A percentile compares a stretch with the other conserved stretches of the same genome.
These are phyloP conservation scores for Rhizopogon roseolus DNA, from an alignment of 768 basidiomycete species.

Conservation along the genomic window DNA sequence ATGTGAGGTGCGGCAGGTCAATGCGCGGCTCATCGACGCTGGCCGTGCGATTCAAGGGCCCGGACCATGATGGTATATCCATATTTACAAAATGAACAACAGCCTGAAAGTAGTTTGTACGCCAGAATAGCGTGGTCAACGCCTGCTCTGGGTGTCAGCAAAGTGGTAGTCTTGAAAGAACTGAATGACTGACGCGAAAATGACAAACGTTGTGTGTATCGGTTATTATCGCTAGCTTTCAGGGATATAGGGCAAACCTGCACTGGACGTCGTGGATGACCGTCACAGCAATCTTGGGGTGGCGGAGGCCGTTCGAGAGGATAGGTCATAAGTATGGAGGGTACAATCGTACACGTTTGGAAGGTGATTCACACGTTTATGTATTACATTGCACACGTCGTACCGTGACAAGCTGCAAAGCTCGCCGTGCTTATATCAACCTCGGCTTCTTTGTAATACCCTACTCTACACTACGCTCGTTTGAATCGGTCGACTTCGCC, in stretches of 20 bases:
- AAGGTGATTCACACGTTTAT: conserved; percentile 18
- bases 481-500: not conserved
- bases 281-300: not conserved
- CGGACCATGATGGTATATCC: conserved; percentile 7
- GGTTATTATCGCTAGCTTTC: not conserved
- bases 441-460: not conserved
- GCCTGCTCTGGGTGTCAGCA: not conserved
- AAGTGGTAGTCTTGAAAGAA: not conserved
- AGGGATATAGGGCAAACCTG: not conserved
- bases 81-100: not conserved
- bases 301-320: not conserved
- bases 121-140: not conserved
- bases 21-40: conserved; percentile 21
- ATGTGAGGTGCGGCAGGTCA: conserved; percentile 51
- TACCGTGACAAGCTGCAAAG: not conserved
- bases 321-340: not conserved
- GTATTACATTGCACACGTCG: not conserved
- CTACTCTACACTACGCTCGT: not conserved
- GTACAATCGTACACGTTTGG: conserved; percentile 2
- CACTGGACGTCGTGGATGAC: not conserved
- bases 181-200: not conserved
- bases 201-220: not conserved
- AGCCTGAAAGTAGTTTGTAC: not conserved
- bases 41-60: conserved; percentile 1
- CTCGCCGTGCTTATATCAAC: conserved; percentile 1